Percentiles rank a stretch among this genome's conserved stretches.
phyloP scores from a whole-genome alignment of 2,329 filamentous ascomycete genomes.

The Monosporascus sp. region DNA sequence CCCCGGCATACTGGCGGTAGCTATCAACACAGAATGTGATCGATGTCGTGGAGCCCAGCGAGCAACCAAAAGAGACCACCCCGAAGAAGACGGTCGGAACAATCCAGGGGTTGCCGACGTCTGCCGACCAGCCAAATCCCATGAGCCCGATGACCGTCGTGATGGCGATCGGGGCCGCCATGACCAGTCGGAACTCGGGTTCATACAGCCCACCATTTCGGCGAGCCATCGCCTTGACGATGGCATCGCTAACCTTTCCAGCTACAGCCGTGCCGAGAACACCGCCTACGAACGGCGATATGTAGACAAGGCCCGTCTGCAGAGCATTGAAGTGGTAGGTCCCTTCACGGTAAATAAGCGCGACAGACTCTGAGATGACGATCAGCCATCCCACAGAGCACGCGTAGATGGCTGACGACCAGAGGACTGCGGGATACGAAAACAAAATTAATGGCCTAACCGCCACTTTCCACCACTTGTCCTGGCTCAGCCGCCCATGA shows the following conservation, averaged over 20 bases:
- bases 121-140: constrained; percentile 91
- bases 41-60: constrained; percentile 80
- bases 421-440: constrained; percentile 82
- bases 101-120: constrained; percentile 74
- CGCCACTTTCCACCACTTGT: constrained; percentile 75
- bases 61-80: constrained; percentile 85
- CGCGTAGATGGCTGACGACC: constrained; percentile 79
- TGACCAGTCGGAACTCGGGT: constrained; percentile 85
- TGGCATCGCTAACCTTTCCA: constrained; percentile 78
- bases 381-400: constrained; percentile 94
- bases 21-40: constrained; percentile 94
- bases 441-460: constrained; percentile 79
- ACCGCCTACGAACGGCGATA: constrained; percentile 84
- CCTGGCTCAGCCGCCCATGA: constrained; percentile 71
- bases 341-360: constrained; percentile 68
- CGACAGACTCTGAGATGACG: constrained; percentile 83
- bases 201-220: constrained; percentile 93
- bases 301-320: constrained; percentile 79
- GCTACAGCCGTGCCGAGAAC: constrained; percentile 89
- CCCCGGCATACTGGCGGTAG: constrained; percentile 88
- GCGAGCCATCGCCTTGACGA: constrained; percentile 76
- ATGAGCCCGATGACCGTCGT: constrained; percentile 81
- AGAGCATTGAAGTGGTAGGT: constrained; percentile 78
- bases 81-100: constrained; percentile 93
- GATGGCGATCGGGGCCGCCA: constrained; percentile 75